These are phyloP conservation scores for Leishmania turanica DNA, from an alignment of 208 protist species.

Conservation along the genomic window DNA sequence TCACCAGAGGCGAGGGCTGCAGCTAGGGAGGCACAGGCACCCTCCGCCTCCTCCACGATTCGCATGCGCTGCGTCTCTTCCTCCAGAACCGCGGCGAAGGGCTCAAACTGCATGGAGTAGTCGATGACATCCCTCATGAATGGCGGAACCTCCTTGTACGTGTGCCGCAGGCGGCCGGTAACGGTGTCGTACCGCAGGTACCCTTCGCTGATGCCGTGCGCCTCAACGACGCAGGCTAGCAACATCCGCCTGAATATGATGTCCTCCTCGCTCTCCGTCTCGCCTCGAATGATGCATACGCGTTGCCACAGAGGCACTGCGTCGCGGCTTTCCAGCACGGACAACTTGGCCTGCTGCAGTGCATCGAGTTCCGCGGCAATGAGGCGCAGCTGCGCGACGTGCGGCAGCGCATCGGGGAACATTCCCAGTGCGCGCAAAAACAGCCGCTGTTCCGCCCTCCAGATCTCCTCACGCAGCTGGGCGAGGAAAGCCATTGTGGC, in stretches of 20 bases:
- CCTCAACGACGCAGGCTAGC: conserved; percentile 49
- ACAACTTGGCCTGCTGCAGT: conserved; percentile 3
- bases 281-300: conserved; percentile 55
- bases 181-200: conserved; percentile 37
- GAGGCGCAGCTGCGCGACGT: conserved; percentile 15
- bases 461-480: conserved; percentile 34
- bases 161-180: conserved; percentile 16
- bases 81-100: conserved; percentile 36
- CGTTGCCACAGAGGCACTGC: conserved; percentile 67
- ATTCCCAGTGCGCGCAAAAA: conserved; percentile 38
- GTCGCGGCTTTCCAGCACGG: conserved; percentile 43
- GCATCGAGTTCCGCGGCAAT: conserved; percentile 15
- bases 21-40: background rate
- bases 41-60: conserved; percentile 41
- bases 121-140: conserved; percentile 49
- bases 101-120: conserved; percentile 52
- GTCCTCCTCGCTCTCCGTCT: conserved; percentile 75
- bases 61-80: conserved; percentile 77
- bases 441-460: conserved; percentile 48
- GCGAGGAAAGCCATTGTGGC: conserved; percentile 29
- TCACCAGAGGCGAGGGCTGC: background rate
- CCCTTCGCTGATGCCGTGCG: conserved; percentile 43
- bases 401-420: conserved; percentile 32
- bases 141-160: conserved; percentile 15
- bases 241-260: conserved; percentile 51